phyloP scores from a whole-genome alignment of 306 rosid species.

The Prunus armeniaca region DNA sequence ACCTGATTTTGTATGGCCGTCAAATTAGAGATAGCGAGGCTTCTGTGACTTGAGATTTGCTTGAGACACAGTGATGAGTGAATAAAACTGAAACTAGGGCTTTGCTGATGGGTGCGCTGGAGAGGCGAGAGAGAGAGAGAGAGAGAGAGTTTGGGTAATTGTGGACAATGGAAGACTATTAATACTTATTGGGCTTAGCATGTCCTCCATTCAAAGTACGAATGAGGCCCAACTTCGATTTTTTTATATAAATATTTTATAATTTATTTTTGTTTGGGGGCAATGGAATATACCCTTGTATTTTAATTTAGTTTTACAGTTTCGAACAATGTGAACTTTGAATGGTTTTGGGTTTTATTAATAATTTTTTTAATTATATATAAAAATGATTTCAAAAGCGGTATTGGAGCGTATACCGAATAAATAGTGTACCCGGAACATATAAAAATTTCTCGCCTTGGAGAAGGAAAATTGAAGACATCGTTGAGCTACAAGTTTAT shows the following conservation, averaged over 20 bases:
- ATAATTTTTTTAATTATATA: not conserved
- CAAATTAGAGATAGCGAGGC: not conserved
- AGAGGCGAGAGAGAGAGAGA: not conserved
- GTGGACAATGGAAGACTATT: not conserved
- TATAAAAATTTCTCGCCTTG: no score
- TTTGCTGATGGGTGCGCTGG: not conserved
- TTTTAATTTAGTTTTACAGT: not conserved
- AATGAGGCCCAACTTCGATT: not conserved
- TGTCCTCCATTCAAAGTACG: not conserved
- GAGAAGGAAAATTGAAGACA: no score
- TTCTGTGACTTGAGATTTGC: not conserved
- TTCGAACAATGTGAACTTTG: not conserved
- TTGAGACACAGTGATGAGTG: not conserved
- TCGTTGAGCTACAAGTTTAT: no score
- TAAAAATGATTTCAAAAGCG: no score
- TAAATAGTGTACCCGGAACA: no score
- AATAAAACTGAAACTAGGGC: not conserved
- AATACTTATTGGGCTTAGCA: not conserved
- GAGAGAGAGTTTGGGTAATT: not conserved
- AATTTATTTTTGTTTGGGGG: no score
- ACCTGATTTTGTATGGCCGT: constrained; percentile 6
- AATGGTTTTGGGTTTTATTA: not conserved
- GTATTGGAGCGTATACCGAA: no score
- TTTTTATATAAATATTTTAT: no score
- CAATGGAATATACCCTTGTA: not conserved